Evolutionary conservation across 2,329 filamentous ascomycete species (phyloP).

Genomic region (Massarina eburnea): DNA sequence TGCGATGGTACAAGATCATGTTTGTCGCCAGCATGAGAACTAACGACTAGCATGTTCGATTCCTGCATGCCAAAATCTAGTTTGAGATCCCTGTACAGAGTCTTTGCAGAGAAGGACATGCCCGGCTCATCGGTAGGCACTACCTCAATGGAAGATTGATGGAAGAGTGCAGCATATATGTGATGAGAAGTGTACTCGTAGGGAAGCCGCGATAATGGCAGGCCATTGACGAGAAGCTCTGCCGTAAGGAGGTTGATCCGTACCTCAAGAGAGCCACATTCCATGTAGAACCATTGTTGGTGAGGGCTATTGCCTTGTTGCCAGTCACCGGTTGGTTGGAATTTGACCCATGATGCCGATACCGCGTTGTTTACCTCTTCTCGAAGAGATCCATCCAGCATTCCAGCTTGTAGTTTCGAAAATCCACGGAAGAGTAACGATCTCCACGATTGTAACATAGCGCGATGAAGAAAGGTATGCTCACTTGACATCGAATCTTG

Average conservation of each 20-base stretch:
- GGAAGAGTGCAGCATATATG: constrained; percentile 51
- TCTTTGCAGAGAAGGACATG: constrained; percentile 47
- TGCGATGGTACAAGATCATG: constrained; percentile 40
- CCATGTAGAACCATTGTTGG: constrained; percentile 6
- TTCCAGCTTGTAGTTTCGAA: background rate
- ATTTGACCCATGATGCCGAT: constrained; percentile 6
- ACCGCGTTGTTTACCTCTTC: constrained; percentile 4
- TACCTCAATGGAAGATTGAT: constrained; percentile 45
- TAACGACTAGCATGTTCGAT: constrained; percentile 25
- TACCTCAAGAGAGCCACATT: constrained; percentile 22
- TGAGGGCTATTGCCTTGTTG: background rate
- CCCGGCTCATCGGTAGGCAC: constrained; percentile 43
- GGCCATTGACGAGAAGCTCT: constrained; percentile 56
- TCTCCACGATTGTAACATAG: constrained; percentile 16
- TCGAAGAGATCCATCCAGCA: background rate
- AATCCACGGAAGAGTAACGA: constrained; percentile 8
- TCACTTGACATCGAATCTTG: constrained; percentile 2
- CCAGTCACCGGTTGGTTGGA: constrained; percentile 5
- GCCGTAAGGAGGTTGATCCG: constrained; percentile 57
- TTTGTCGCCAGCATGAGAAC: constrained; percentile 6
- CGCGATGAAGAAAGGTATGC: constrained; percentile 4
- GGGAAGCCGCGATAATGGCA: constrained; percentile 53
- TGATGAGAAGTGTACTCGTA: constrained; percentile 45
- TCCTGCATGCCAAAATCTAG: constrained; percentile 43
- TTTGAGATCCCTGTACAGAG: constrained; percentile 13